phyloP scores from a whole-genome alignment of 306 rosid genomes.

The Corylus americana region DNA sequence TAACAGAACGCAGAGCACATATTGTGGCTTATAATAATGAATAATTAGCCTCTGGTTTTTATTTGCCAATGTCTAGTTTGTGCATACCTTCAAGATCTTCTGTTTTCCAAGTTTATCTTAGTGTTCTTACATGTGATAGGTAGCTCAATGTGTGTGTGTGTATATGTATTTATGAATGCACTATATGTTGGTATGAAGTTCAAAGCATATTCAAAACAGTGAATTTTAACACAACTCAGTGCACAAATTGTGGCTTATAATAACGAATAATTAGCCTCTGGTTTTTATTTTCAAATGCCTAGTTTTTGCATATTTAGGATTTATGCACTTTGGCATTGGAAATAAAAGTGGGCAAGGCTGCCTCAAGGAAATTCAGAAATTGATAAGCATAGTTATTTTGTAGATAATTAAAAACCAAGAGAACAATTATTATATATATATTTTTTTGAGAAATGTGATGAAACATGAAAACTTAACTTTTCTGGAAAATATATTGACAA shows the following conservation, averaged over 20 bases:
- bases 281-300: not conserved
- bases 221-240: not conserved
- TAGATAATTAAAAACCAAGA: not conserved
- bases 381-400: not conserved
- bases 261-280: not conserved
- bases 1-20: not conserved
- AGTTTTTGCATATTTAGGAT: not conserved
- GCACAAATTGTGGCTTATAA: not conserved
- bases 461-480: not conserved
- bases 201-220: not conserved
- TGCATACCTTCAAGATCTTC: slow-evolving; percentile 70
- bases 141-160: not conserved
- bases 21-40: not conserved
- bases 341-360: not conserved
- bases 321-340: not conserved
- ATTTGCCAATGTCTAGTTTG: too few species aligned
- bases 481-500: not conserved
- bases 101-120: not conserved
- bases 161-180: too few species aligned
- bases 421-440: not conserved
- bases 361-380: not conserved
- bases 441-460: not conserved
- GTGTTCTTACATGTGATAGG: slow-evolving; percentile 5
- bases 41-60: not conserved
- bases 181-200: not conserved